Base-by-base conservation (phyloP, 78 protist species). In the Acrasis kona region DNA sequence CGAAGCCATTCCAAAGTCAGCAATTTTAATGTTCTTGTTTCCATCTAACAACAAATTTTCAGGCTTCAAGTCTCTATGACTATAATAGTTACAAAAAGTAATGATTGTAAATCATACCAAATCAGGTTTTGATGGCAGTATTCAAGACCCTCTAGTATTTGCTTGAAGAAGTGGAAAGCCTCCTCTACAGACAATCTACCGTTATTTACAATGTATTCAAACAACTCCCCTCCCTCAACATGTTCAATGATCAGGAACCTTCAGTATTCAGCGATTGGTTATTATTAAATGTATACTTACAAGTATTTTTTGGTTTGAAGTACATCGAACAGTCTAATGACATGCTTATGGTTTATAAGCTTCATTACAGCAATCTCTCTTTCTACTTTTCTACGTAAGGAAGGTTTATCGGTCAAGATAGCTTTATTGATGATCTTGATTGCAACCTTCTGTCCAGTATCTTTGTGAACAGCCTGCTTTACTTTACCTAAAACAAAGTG, bases 311-410 rank as follows among this genome's bases (percentile, higher is more conserved):
- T 70, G 30, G 92, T 86, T 66, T 93, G 92, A 72, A 91, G 85
- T 28, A 95, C 98, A 66, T 95, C 98, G 41, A 84, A 80, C 69
- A 95, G 71, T 32, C 79, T 72, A 72, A 95, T 65, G 3, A 94
- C 92, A 70, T 89, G 76, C 29, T 93, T 94, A 72, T 95, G 98
- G 39, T 85, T 78, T 32, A 95, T 50, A 2, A 91, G 70, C 77
- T 90, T 89, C 91, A 95, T 71, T 5, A 88, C 71, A 3, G 89
- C 92, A 30, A 95, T 91, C 73, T 95, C 98, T 65, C 93, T 61
- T 77, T 87, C 89, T 9, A 92, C 70, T 74, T 92, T 92, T 32
- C 76, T 70, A 6, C 34, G 6, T 19, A 36, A 6, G 6, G 31
- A 6, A 36, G 69, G 6, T 35, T 65, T 36, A 19, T 4, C 69